phyloP scores from a whole-genome alignment of 2,329 filamentous ascomycete genomes.

The Akanthomyces lecanii region DNA sequence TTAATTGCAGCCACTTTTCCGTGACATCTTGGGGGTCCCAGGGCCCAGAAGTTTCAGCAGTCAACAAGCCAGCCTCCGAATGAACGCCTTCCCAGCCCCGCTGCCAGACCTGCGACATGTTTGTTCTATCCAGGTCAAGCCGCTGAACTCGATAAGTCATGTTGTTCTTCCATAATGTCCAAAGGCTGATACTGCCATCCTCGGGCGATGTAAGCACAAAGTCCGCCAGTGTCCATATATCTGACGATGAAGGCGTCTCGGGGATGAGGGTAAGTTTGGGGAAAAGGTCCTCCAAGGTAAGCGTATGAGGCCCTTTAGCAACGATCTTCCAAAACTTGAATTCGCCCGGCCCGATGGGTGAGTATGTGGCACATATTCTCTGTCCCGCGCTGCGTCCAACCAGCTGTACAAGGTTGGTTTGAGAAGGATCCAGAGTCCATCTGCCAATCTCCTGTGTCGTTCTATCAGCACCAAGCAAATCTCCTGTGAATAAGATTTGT shows the following conservation, averaged over 20 bases:
- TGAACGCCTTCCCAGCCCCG: slow-evolving; percentile 67
- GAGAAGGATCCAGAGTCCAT: slow-evolving; percentile 74
- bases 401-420: slow-evolving; percentile 71
- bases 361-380: slow-evolving; percentile 71
- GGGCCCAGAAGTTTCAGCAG: slow-evolving; percentile 54
- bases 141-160: slow-evolving; percentile 71
- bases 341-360: slow-evolving; percentile 78
- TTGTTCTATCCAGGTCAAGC: slow-evolving; percentile 66
- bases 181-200: slow-evolving; percentile 57
- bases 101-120: slow-evolving; percentile 58
- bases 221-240: slow-evolving; percentile 76
- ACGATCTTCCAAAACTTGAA: slow-evolving; percentile 91
- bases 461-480: slow-evolving; percentile 66
- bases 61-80: slow-evolving; percentile 52
- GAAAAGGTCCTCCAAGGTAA: slow-evolving; percentile 69
- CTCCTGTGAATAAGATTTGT: slow-evolving; percentile 69
- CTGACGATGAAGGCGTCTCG: slow-evolving; percentile 64
- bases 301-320: slow-evolving; percentile 58
- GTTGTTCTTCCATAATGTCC: slow-evolving; percentile 83
- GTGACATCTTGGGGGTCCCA: slow-evolving; percentile 66
- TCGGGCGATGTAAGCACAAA: slow-evolving; percentile 59
- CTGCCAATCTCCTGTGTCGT: slow-evolving; percentile 66
- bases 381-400: slow-evolving; percentile 54
- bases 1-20: slow-evolving; percentile 80
- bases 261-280: slow-evolving; percentile 58